Evolutionary conservation across 129 eudicot species (phyloP).

Genomic region (Flaveria linearis): DNA sequence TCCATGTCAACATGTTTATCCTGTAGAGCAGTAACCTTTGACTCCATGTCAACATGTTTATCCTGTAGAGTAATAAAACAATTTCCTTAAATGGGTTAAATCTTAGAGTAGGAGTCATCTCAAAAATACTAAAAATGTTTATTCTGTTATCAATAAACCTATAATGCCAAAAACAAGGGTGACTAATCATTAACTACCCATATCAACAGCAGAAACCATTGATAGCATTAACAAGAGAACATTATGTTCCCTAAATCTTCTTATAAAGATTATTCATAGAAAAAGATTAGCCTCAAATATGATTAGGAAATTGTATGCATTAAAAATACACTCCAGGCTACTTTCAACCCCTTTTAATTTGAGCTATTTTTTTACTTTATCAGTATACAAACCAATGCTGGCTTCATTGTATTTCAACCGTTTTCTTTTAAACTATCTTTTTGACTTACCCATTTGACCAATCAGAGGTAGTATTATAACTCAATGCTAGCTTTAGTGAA

Average conservation of each 20-base stretch:
- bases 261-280: background rate
- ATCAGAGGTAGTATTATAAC: background rate
- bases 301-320: too few relatives aligned
- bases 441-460: background rate
- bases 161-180: background rate
- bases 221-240: background rate
- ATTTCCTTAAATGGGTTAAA: background rate
- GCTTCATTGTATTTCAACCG: background rate
- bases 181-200: background rate
- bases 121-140: background rate
- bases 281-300: too few relatives aligned
- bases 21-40: slow-evolving; percentile 28
- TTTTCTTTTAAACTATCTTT: too few relatives aligned
- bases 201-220: background rate
- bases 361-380: background rate
- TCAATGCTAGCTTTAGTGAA: background rate
- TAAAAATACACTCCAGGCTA: background rate
- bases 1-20: slow-evolving; percentile 30
- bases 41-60: slow-evolving; percentile 22
- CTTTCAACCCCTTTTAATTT: background rate
- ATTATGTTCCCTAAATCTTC: background rate
- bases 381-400: background rate
- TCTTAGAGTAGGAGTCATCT: background rate
- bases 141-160: background rate
- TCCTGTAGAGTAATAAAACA: slow-evolving; percentile 33